Base-by-base conservation (phyloP, 805 yeast species). In the Cyberlindnera subsufficiens region DNA sequence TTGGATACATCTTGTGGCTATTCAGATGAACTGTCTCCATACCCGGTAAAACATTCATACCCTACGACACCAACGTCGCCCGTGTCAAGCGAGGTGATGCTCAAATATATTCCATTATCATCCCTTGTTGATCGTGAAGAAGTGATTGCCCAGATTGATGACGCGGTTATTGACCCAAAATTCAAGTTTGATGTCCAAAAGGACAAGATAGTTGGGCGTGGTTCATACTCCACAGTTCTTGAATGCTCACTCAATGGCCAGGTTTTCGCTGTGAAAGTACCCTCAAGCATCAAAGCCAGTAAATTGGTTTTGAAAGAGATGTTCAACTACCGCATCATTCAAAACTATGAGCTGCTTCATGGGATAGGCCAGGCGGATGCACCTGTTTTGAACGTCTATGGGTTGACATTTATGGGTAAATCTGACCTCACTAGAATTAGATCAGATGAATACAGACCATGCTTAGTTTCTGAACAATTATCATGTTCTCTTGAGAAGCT, bases 401-500 rank as follows among this genome's bases (percentile, higher is more conserved):
- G 60, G 0, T 20, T 55, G 18, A 45, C 50, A 3, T 49, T 44
- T 27, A 38, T 53, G 35, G 40, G 35, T 18, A 54, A 48, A 37
- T 25, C 40, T 1, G 40, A 44, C 10, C 49, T 49, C 36, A 13
- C 32, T 7, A 43, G 34, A 9, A 42, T 51, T 1, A 43, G 54
- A 29, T 29, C 18, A 15, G 35, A 37, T 25, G 56, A 54, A 36
- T 32, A 39, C 1, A 42, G 52, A 6, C 56, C 57, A 11, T 49
- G 55, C 39, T 29, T 53, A n/a, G 33, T 55, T 4, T 32, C 50
- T 6, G 44, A 47, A 5, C 31, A 31, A 10, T 15, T 50, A 6
- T 17, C 44, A 1, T 36, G 40, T 14, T 55, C 62, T 29, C 53
- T 69, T 29, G 45, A 54, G 5, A 35, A 47, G 8, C 57, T 48